Conservation (phyloP, 352 stramenopile species). For the Phytophthora nicotianae region DNA sequence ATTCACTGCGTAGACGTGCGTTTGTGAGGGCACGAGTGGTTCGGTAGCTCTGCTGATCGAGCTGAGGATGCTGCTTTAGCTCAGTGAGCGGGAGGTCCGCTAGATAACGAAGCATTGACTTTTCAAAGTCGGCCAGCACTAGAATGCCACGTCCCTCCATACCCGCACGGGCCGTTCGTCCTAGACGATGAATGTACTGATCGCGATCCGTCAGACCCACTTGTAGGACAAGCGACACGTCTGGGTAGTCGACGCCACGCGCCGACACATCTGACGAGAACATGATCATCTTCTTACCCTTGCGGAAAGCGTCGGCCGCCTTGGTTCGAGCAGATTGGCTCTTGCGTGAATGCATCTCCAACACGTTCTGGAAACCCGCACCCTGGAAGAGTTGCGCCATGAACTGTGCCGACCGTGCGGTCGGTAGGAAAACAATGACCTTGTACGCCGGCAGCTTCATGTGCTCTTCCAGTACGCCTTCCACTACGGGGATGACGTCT, state of each 20-base stretch:
- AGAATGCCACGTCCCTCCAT: conserved; percentile 85
- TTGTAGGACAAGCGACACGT: conserved; percentile 91
- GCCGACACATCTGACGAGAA: conserved; percentile 96
- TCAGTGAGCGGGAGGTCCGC: conserved; percentile 66
- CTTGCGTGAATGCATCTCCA: conserved; percentile 98
- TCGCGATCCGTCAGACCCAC: conserved; percentile 86
- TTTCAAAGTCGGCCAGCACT: conserved; percentile 89
- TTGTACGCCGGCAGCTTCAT: conserved; percentile 88
- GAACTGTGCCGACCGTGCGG: conserved; percentile 87
- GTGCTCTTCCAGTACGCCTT: conserved; percentile 80
- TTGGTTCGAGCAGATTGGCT: conserved; percentile 91
- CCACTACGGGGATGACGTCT: conserved; percentile 74
- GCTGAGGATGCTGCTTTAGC: conserved; percentile 27
- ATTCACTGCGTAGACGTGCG: conserved; percentile 44
- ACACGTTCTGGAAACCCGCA: conserved; percentile 70
- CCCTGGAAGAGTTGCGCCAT: conserved; percentile 90
- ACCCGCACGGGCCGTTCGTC: conserved; percentile 91
- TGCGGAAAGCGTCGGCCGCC: conserved; percentile 89
- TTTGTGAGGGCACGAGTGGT: conserved; percentile 41
- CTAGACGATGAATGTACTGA: conserved; percentile 96
- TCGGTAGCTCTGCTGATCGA: conserved; percentile 32
- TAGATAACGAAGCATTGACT: conserved; percentile 71
- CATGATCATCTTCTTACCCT: conserved; percentile 84
- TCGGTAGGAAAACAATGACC: conserved; percentile 95
- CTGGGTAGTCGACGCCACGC: conserved; percentile 95